A percentile compares a stretch with the other conserved stretches of the same genome.
Conservation (phyloP, 2,329 filamentous ascomycete species). For the Exophiala sp. region DNA sequence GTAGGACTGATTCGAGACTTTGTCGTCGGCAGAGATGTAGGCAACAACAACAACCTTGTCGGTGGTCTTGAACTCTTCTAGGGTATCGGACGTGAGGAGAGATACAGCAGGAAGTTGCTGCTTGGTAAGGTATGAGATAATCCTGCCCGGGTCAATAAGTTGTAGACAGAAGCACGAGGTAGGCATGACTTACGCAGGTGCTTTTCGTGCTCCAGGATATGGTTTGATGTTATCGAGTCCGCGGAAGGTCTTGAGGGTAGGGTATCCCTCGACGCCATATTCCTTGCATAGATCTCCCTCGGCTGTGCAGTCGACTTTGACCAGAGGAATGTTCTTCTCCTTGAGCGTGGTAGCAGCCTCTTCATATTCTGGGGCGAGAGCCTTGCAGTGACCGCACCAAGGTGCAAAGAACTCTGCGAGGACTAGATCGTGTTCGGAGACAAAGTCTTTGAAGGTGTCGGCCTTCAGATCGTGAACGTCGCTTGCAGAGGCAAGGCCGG, state of each 20-base stretch:
- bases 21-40: conserved; percentile 76
- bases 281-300: conserved; percentile 87
- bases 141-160: conserved; percentile 40
- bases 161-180: background rate
- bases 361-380: conserved; percentile 64
- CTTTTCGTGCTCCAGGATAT: conserved; percentile 71
- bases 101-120: conserved; percentile 94
- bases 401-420: conserved; percentile 97
- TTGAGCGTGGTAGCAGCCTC: conserved; percentile 48
- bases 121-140: conserved; percentile 93
- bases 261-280: conserved; percentile 94
- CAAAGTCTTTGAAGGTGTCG: conserved; percentile 81
- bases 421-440: conserved; percentile 81
- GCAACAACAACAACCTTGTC: conserved; percentile 95
- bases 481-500: conserved; percentile 50
- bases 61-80: conserved; percentile 95
- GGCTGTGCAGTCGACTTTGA: conserved; percentile 78
- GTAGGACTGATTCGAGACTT: conserved; percentile 84
- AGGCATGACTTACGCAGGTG: conserved; percentile 55
- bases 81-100: conserved; percentile 70
- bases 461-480: conserved; percentile 83
- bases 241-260: conserved; percentile 98
- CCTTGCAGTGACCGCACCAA: conserved; percentile 99
- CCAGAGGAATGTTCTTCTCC: conserved; percentile 47
- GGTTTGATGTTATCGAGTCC: conserved; percentile 75